A percentile compares a stretch with the other conserved stretches of the same genome.
phyloP scores from a whole-genome alignment of 352 stramenopile species.

The Peronospora belbahrii region DNA sequence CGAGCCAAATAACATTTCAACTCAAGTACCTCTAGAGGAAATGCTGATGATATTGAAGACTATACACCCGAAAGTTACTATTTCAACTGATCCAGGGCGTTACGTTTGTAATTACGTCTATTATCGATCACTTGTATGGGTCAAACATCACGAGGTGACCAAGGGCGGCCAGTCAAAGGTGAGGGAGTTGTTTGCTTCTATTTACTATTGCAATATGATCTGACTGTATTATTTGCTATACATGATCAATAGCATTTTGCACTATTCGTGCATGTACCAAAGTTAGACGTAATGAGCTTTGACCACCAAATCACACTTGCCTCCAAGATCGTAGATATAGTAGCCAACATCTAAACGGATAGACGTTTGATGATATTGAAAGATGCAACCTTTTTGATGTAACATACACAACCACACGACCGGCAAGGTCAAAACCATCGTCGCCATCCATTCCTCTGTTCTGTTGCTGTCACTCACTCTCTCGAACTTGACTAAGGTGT shows the following conservation, averaged over 20 bases:
- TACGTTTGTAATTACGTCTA: slow-evolving; percentile 88
- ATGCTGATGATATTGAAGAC: slow-evolving; percentile 34
- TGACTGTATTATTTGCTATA: too few relatives aligned
- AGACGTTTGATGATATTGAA: too few relatives aligned
- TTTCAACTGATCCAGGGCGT: slow-evolving; percentile 68
- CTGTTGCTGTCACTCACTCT: slow-evolving; percentile 20
- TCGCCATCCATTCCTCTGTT: slow-evolving; percentile 26
- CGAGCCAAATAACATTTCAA: slow-evolving; percentile 40
- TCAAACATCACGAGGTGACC: slow-evolving; percentile 32
- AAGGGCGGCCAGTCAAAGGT: slow-evolving; percentile 28
- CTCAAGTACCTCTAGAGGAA: slow-evolving; percentile 47
- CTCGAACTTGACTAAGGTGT: too few relatives aligned
- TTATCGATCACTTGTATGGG: slow-evolving; percentile 68
- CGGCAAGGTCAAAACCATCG: slow-evolving; percentile 21
- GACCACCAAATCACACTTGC: slow-evolving; percentile 59
- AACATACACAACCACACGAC: not conserved
- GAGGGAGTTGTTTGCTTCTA: slow-evolving; percentile 5
- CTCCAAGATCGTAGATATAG: slow-evolving; percentile 45
- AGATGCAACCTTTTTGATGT: slow-evolving; percentile 2
- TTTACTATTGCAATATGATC: not conserved
- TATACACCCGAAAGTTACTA: slow-evolving; percentile 24
- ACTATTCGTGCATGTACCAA: slow-evolving; percentile 73
- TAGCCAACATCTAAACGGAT: slow-evolving; percentile 25
- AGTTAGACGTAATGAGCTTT: slow-evolving; percentile 45
- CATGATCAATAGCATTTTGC: slow-evolving; percentile 34